Evolutionary conservation across 2,329 filamentous ascomycete genomes (phyloP), one percentile per base, ranked within the genome.

Genomic region (Decorospora gaudefroyi): DNA sequence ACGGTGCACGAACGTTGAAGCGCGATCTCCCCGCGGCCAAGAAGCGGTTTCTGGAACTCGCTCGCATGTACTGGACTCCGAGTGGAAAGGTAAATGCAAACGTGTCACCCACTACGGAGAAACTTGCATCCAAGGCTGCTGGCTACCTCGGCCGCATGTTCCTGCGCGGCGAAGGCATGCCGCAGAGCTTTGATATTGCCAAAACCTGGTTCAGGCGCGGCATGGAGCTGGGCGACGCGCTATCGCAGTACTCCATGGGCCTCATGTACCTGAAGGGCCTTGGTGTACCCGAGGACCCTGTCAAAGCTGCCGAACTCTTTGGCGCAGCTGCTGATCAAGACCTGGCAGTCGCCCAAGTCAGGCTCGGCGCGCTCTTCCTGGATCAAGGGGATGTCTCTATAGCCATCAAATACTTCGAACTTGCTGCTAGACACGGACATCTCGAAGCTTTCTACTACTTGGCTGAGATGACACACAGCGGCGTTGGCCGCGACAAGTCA

Each of bases 361-460:
- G 89, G 48, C 79, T 96, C 40, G 91, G 90, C 1, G 83, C 85
- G 8, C 77, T 96, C 2, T 93, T 95, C 67, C 79, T 96, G 5
- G 90, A 96, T 58, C 90, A 95, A 67, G 90, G 90, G 12, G 90
- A 95, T 57, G 74, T 93, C n/a, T 74, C 79, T 4, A 84, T 85
- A 0, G 91, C 91, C 2, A 87, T 84, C 47, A 84, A 86, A 55
- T 95, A 95, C 68, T 96, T 96, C 59, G 90, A 96, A 62, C 78
- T 92, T 33, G 91, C 91, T 4, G 86, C 86, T 27, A 78, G 88
- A 16, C 90, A 90, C 65, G 86, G 86, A 10, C 87, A 90, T 63
- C 87, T 96, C 50, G 90, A 96, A 70, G 88, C 90, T 0, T 89
- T 88, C 65, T 96, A 96, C 72, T 95, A 95, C 67, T 81, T 96